Conservation (phyloP, 768 basidiomycete genomes). For the Phaeotremella skinneri region DNA sequence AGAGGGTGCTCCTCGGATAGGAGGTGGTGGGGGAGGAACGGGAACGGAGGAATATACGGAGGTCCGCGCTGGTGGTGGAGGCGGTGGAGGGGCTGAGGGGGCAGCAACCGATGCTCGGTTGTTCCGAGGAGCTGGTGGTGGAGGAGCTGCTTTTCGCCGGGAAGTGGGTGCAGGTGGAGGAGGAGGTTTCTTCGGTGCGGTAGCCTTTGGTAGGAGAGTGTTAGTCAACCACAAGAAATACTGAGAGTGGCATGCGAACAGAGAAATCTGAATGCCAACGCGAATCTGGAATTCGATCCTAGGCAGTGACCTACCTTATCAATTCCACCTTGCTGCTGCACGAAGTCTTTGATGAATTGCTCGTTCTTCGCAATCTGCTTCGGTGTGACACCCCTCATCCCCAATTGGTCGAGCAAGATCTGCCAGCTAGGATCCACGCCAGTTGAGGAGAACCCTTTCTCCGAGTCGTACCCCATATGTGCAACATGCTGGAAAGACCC, state of each 20-base stretch:
- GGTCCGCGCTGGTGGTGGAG: slow-evolving; percentile 52
- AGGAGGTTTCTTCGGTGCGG: slow-evolving; percentile 51
- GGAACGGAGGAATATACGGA: slow-evolving; percentile 16
- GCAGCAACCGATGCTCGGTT: slow-evolving; percentile 25
- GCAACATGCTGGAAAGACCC: slow-evolving; percentile 79
- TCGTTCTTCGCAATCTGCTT: slow-evolving; percentile 72
- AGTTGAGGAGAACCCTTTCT: slow-evolving; percentile 78
- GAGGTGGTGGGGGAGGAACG: slow-evolving; percentile 45
- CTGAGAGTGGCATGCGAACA: neutral
- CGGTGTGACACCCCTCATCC: slow-evolving; percentile 62
- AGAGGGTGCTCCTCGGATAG: slow-evolving; percentile 26
- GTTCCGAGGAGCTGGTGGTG: slow-evolving; percentile 52
- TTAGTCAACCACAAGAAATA: neutral
- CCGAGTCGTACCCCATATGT: slow-evolving; percentile 89
- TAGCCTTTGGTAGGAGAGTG: slow-evolving; percentile 29
- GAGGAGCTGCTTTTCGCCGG: slow-evolving; percentile 51
- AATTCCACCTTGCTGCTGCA: slow-evolving; percentile 58
- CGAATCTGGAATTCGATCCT: neutral
- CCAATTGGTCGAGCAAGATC: slow-evolving; percentile 65
- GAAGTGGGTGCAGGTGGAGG: slow-evolving; percentile 60
- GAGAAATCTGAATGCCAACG: neutral
- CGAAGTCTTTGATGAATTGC: slow-evolving; percentile 84
- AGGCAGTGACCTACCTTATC: slow-evolving; percentile 37
- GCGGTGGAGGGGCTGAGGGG: slow-evolving; percentile 51
- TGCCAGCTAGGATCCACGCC: slow-evolving; percentile 91